Conservation (phyloP, 352 stramenopile genomes). For the Blastocystis sp. region DNA sequence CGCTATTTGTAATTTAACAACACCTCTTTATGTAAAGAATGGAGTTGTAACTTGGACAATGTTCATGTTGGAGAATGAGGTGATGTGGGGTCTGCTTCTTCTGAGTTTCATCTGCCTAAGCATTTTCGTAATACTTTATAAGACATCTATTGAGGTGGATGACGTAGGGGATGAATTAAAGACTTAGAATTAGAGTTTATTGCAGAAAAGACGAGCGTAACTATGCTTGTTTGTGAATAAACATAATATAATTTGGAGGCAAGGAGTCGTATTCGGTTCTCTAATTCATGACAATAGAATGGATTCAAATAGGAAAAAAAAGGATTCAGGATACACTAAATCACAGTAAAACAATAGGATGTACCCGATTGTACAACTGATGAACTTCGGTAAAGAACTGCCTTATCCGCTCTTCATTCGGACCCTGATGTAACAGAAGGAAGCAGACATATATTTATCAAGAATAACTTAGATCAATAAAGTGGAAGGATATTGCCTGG, state of each 20-base stretch:
- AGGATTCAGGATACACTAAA: slow-evolving; percentile 58
- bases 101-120: slow-evolving; percentile 6
- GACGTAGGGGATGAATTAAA: not conserved
- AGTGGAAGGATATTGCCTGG: slow-evolving; percentile 45
- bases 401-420: slow-evolving; percentile 41
- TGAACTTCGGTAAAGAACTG: slow-evolving; percentile 1
- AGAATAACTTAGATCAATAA: not conserved
- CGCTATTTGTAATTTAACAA: slow-evolving; percentile 12
- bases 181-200: slow-evolving; percentile 24
- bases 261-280: slow-evolving; percentile 10
- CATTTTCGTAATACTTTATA: slow-evolving; percentile 24
- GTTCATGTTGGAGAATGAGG: slow-evolving; percentile 47
- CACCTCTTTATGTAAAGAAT: slow-evolving; percentile 34
- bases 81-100: slow-evolving; percentile 16
- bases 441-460: not conserved
- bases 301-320: slow-evolving; percentile 51
- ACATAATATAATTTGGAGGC: slow-evolving; percentile 36
- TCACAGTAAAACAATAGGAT: not conserved
- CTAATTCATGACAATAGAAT: not conserved
- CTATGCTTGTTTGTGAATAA: not conserved
- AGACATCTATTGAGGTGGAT: slow-evolving; percentile 47
- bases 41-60: not conserved
- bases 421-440: not conserved
- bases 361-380: slow-evolving; percentile 23
- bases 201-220: not conserved